Base-by-base conservation (phyloP, 768 basidiomycete species). In the Mycena olivaceomarginata region DNA sequence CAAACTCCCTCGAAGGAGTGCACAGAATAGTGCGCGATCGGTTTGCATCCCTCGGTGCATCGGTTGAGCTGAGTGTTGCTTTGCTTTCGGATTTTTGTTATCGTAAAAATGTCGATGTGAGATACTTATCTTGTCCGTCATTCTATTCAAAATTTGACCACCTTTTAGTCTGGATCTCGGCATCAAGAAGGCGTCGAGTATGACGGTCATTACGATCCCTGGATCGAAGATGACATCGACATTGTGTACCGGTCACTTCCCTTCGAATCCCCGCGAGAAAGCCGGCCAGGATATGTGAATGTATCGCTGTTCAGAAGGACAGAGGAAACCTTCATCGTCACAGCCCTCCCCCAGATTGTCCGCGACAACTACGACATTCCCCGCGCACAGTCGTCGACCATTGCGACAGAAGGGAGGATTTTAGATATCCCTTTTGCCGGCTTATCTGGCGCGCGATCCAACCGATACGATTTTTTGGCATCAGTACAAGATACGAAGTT, bases 161-260 rank as follows among this genome's bases (percentile, higher is more conserved):
- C 13, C 22, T 4, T 37, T 20, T 40, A 65, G 71, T 72, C 62
- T 11, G 71, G 71, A 12, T 72, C 71, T 31, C 71, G 1, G 4
- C 71, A 72, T 22, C 20, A 8, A 43, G 63, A 65, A 4, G 71
- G 71, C 2, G 48, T 72, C 1, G 71, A 12, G n/a, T 72, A 65
- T n/a, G 48, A 72, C 12, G 71, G 71, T 3, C 71, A 72, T 20
- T 72, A 64, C 20, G 63, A 72, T 48, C 71, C 63, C 0, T 70
- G 70, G 70, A 60, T 70, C 12, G 70, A 70, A n/a, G 70, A 71
- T 31, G 51, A 65, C 22, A 72, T 73, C 10, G 72, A 73, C n/a
- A 59, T 67, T n/a, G 31, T 25, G 8, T 73, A 31, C 22, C 51
- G 67, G 16, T 73, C 72, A 3, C 53, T 73, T 7, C 72, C 72